Evolutionary conservation across 2,329 filamentous ascomycete genomes (phyloP).

Genomic region (Colletotrichum sansevieriae): DNA sequence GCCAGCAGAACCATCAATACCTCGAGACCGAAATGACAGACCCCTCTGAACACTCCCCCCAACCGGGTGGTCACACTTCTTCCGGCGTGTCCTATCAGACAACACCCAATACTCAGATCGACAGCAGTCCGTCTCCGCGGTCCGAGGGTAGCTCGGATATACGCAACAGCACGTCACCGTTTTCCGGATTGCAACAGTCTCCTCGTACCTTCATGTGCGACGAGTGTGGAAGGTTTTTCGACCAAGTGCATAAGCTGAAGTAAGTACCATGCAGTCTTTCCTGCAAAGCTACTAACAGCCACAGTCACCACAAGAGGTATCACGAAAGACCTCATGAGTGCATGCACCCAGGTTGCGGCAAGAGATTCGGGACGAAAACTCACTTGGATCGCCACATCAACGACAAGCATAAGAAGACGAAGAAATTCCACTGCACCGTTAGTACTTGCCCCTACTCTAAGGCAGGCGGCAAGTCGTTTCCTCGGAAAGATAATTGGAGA

Average conservation of each 20-base stretch:
- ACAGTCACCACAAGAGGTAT: conserved; percentile 71
- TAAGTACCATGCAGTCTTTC: conserved; percentile 48
- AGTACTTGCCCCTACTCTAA: conserved; percentile 68
- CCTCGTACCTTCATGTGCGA: conserved; percentile 54
- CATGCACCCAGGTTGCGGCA: conserved; percentile 64
- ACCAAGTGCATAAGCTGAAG: conserved; percentile 72
- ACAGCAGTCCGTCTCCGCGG: conserved; percentile 56
- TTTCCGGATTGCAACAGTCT: conserved; percentile 42
- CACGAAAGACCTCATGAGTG: conserved; percentile 72
- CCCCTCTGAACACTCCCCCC: conserved; percentile 58
- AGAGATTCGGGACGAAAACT: conserved; percentile 72
- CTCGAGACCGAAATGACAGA: conserved; percentile 45
- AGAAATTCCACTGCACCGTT: conserved; percentile 70
- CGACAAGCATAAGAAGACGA: conserved; percentile 71
- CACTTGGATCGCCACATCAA: conserved; percentile 73
- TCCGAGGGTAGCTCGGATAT: conserved; percentile 54
- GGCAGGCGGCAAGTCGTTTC: conserved; percentile 69
- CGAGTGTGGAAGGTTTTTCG: conserved; percentile 62
- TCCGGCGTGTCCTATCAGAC: conserved; percentile 57
- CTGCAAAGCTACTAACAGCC: conserved; percentile 43
- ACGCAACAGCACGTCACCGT: conserved; percentile 54
- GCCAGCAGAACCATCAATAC: conserved; percentile 31
- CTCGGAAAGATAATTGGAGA: conserved; percentile 73
- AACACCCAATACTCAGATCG: conserved; percentile 61
- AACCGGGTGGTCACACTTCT: conserved; percentile 54